A percentile compares a stretch with the other conserved stretches of the same genome.
Evolutionary conservation across 2,329 filamentous ascomycete species (phyloP).

Genomic region (Periconia sp.): DNA sequence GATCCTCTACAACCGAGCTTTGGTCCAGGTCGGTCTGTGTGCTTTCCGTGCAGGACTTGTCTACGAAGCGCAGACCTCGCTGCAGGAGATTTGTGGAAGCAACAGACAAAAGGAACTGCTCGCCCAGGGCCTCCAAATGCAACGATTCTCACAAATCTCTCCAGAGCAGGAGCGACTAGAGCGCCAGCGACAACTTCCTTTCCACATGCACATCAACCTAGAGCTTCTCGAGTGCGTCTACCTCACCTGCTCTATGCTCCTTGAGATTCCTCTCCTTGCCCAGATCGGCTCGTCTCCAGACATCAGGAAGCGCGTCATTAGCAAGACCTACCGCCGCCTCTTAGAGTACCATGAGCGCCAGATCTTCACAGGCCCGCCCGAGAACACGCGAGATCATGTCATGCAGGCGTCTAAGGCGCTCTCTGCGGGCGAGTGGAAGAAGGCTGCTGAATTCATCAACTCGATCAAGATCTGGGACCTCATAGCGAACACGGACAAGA

Average conservation of each 20-base stretch:
- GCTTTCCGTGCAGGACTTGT: slow-evolving; percentile 97
- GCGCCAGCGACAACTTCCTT: slow-evolving; percentile 95
- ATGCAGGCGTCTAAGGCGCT: slow-evolving; percentile 99
- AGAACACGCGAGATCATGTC: slow-evolving; percentile 98
- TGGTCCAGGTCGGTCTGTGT: slow-evolving; percentile 97
- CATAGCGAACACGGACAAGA: slow-evolving; percentile 88
- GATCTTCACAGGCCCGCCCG: slow-evolving; percentile 96
- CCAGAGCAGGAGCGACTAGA: slow-evolving; percentile 98
- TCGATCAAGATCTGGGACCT: slow-evolving; percentile 99
- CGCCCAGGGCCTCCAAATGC: slow-evolving; percentile 97
- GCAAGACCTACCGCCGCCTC: slow-evolving; percentile 99
- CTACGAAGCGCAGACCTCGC: slow-evolving; percentile 95
- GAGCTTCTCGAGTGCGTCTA: slow-evolving; percentile 98
- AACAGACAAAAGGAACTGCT: slow-evolving; percentile 97
- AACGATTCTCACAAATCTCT: slow-evolving; percentile 93
- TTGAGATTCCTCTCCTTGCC: slow-evolving; percentile 95
- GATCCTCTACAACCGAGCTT: slow-evolving; percentile 97
- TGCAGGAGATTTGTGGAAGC: slow-evolving; percentile 97
- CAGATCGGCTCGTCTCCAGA: slow-evolving; percentile 97
- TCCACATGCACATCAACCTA: slow-evolving; percentile 99
- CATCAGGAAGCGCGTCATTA: slow-evolving; percentile 96
- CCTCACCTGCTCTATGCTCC: slow-evolving; percentile 97
- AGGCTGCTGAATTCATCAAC: slow-evolving; percentile 90
- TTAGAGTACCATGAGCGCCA: slow-evolving; percentile 99
- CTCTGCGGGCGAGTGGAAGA: slow-evolving; percentile 98